A percentile compares a stretch with the other conserved stretches of the same genome.
phyloP scores from a whole-genome alignment of 768 basidiomycete species.

The Leccinum ochraceum region DNA sequence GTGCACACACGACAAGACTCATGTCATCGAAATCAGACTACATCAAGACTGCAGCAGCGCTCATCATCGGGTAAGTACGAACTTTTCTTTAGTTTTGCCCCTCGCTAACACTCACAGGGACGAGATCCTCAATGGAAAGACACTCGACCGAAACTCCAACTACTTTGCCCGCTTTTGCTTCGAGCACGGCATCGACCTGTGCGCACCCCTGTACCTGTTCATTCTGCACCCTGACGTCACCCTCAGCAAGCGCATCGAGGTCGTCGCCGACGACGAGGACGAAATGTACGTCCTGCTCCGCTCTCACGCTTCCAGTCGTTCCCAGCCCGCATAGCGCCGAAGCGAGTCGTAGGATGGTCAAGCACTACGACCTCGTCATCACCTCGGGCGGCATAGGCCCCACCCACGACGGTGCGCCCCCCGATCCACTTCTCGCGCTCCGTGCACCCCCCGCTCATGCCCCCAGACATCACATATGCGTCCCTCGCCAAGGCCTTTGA shows the following conservation, averaged over 20 bases:
- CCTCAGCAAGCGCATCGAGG: slow-evolving; percentile 80
- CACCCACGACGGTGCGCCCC: slow-evolving; percentile 74
- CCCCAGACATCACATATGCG: slow-evolving; percentile 81
- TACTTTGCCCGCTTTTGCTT: slow-evolving; percentile 90
- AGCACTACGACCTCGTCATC: slow-evolving; percentile 85
- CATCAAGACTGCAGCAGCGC: slow-evolving; percentile 72
- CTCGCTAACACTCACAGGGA: slow-evolving; percentile 48
- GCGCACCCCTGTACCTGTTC: slow-evolving; percentile 17
- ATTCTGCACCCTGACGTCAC: background rate
- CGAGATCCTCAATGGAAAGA: slow-evolving; percentile 93
- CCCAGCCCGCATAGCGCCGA: slow-evolving; percentile 56
- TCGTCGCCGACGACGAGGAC: slow-evolving; percentile 86
- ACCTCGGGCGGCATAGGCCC: slow-evolving; percentile 92
- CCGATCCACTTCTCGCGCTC: background rate
- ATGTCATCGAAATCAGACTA: slow-evolving; percentile 13
- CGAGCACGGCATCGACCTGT: slow-evolving; percentile 83
- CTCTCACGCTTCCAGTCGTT: background rate
- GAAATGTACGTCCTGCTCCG: slow-evolving; percentile 57
- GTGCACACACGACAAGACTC: background rate
- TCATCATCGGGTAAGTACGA: slow-evolving; percentile 69
- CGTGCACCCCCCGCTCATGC: background rate
- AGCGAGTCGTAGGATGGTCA: slow-evolving; percentile 79
- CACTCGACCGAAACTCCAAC: slow-evolving; percentile 79
- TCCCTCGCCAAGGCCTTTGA: slow-evolving; percentile 85
- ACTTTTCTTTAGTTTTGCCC: background rate